A percentile compares a stretch with the other conserved stretches of the same genome.
phyloP scores from a whole-genome alignment of 495 filamentous ascomycete species.

The Penicillium salamii region DNA sequence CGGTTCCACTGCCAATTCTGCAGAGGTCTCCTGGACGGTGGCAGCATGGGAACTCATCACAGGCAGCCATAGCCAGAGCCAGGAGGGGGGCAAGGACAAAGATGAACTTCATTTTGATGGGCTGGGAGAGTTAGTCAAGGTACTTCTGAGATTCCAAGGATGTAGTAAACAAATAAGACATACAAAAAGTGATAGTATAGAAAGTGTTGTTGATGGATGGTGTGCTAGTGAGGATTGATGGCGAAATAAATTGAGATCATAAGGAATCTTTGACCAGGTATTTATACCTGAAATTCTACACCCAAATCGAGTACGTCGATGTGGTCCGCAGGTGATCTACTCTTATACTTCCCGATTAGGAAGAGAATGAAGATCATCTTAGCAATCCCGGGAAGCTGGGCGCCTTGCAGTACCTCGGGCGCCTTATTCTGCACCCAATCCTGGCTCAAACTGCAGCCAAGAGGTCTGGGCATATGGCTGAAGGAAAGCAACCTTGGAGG shows the following conservation, averaged over 20 bases:
- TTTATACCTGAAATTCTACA: background rate
- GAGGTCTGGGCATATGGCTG: background rate
- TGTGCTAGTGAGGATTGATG: slow-evolving; percentile 1
- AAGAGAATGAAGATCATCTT: slow-evolving; percentile 11
- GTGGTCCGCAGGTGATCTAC: too few relatives aligned
- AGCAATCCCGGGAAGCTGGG: slow-evolving; percentile 2
- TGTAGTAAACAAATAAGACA: background rate
- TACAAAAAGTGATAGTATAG: background rate
- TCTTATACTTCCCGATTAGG: background rate
- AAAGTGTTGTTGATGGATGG: background rate
- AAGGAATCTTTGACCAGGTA: background rate
- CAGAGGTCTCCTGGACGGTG: slow-evolving; percentile 12
- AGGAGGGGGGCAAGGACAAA: slow-evolving; percentile 10
- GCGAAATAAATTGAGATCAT: background rate
- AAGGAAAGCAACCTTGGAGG: slow-evolving; percentile 8
- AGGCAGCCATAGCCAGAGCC: slow-evolving; percentile 7
- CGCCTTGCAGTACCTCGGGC: background rate
- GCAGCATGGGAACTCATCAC: slow-evolving; percentile 8
- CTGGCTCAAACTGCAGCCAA: background rate
- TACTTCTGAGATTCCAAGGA: too few relatives aligned
- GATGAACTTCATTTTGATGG: slow-evolving; percentile 14
- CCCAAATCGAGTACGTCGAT: background rate
- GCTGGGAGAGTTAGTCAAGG: background rate
- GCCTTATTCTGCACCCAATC: slow-evolving; percentile 2
- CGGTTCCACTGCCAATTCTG: slow-evolving; percentile 6